Evolutionary conservation across 805 yeast species (phyloP), one percentile per base, ranked within the genome.

Genomic region (Candida glaebosa): DNA sequence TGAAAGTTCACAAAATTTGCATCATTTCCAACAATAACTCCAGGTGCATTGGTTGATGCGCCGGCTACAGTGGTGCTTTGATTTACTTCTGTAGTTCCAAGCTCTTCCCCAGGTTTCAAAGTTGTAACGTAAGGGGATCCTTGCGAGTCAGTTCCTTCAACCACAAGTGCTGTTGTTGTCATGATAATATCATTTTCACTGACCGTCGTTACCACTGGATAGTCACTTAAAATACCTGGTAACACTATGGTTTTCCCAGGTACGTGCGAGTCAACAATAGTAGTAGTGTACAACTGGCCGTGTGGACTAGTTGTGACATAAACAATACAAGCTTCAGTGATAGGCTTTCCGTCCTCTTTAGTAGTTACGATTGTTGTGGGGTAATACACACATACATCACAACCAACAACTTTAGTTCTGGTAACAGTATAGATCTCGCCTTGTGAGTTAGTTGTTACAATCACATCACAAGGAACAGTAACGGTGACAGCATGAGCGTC

Each of bases 311-410:
- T 49, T 3, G 53, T 44, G 8, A 49, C 47, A 24, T 36, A 26
- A 16, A 40, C 55, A 20, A 50, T 49, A 17, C 53, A 44, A n/a
- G 45, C 33, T 6, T 44, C 44, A 18, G 57, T 52, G 17, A 32
- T 49, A 30, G 46, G 45, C 7, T 40, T 46, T 14, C 48, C 47
- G 14, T 33, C 43, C 15, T 48, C 41, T 16, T 42, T 41, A 3
- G 44, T 38, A 1, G 56, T 51, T 2, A 45, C 41, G 31, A 38
- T 37, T 2, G 52, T 50, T 7, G 55, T 51, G 15, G 53, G 42
- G 40, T 39, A 51, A n/a, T 43, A 45, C 6, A 44, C 40, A 7
- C 42, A 33, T 1, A 34, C 17, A 34, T 36, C 36, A 35, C 45
- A 6, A 17, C 16, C 10, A 6, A 33, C 19, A 19, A n/a, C 34